Base-by-base conservation (phyloP, 164 flowering plant genomes). In the Hamamelis virginiana region DNA sequence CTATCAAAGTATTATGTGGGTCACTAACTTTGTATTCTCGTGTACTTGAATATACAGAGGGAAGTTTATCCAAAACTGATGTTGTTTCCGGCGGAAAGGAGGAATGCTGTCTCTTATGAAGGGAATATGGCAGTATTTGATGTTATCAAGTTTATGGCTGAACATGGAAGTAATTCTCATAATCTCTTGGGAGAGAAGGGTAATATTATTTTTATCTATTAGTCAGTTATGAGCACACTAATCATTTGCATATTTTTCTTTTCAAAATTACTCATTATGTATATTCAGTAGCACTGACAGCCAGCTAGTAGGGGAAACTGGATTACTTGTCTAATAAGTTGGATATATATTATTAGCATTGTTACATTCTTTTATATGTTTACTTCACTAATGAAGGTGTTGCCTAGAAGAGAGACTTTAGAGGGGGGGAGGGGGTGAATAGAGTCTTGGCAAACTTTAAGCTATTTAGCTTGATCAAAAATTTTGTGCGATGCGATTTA, bases 1-100 rank as follows among this genome's bases (percentile, higher is more conserved):
- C 27, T 44, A 3, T 50, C 53, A 10, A 51, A 27, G 45, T 27
- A 28, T 11, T 41, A 4, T 10, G 22, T 25, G 9, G 15, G 50
- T 44, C 33, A 12, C 21, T 44, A 38, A 14, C 41, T 23, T 48
- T 43, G 13, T 59, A 23, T 15, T 50, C 6, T 70, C 45, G 9
- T 72, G 28, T 59, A 11, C 60, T 65, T 70, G 66, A 65, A 59
- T 51, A 23, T 81, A 80, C 94, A 94, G 98, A 77, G 86, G 62
- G 98, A 89, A 74, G 75, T 86, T 43, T 94, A 88, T 82, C 98
- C 98, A 47, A 74, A 85, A 48, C 68, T 94, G 73, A 22, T 89
- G 69, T 75, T 94, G 72, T 92, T 85, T 78, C 97, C 97, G 28
- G 96, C 90, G 21, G 86, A 76, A 66, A 85, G 61, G 61, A 89